Base-by-base conservation (phyloP, 768 basidiomycete genomes). In the Pulveroboletus sp. region DNA sequence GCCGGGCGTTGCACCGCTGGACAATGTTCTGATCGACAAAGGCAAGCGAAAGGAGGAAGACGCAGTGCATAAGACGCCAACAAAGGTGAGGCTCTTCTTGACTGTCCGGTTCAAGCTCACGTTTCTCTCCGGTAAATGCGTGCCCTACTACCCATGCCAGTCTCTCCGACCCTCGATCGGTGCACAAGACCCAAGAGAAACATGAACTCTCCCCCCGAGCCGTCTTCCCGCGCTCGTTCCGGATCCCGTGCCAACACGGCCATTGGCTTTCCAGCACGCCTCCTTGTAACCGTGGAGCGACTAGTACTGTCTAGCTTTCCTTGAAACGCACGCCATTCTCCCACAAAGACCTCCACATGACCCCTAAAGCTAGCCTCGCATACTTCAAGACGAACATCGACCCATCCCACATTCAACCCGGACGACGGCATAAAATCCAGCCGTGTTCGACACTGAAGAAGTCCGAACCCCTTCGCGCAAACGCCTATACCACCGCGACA, bases 321-420 rank as follows among this genome's bases (percentile, higher is more conserved):
- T 79, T 83, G 0, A 65, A 73, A 17, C 77, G 76, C n/a, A 86
- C 85, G 1, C 85, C 85, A 0, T 63, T 87, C 7, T 85, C 84
- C 0, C 82, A 85, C 61, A 78, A 76, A 56, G 85, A 83, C 32
- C 61, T 85, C 30, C 80, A 84, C 56, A 84, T 83, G 83, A 83
- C 82, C 55, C 85, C 85, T 4, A 77, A 76, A 3, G 65, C 83
- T 1, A 84, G 80, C 55, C 73, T 86, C 13, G 78, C 74, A 9
- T 81, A 87, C 66, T 86, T 84, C 63, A 87, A 86, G 57, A 77
- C 79, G 9, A 72, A 83, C 55, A 71, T 86, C 12, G 82, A 86
- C 54, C 85, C 85, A 0, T 83, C 83, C 1, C 79, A 10, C 56
- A 0, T 63, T 58, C 47, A 59, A 45, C 52, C 60, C 45, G 7